Conservation (phyloP, 2,329 filamentous ascomycete species). For the Colletotrichum graminicola region DNA sequence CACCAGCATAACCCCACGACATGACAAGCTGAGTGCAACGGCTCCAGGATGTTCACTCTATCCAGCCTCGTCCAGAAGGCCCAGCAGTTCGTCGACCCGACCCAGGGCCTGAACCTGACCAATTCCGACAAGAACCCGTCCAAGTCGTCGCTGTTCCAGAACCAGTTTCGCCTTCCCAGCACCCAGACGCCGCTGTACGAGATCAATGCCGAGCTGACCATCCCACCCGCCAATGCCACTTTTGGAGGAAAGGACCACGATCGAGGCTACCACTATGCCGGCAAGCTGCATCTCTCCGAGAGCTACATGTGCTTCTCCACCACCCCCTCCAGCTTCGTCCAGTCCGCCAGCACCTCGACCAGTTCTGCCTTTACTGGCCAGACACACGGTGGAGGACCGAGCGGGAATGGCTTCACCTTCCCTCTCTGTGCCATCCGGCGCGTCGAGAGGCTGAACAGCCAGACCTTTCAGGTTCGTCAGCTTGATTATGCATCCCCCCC, state of each 20-base stretch:
- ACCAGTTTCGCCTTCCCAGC: constrained; percentile 94
- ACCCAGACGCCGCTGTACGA: constrained; percentile 95
- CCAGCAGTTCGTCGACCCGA: constrained; percentile 93
- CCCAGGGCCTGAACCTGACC: constrained; percentile 79
- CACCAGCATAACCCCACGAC: constrained; percentile 45
- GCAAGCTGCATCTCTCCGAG: constrained; percentile 94
- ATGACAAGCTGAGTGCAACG: constrained; percentile 51
- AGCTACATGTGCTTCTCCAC: constrained; percentile 97
- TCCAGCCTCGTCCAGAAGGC: constrained; percentile 93
- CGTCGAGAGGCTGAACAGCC: constrained; percentile 92
- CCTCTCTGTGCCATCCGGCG: constrained; percentile 91
- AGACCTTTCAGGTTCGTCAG: constrained; percentile 77
- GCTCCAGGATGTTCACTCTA: constrained; percentile 68
- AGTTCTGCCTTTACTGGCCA: constrained; percentile 91
- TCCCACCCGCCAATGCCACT: constrained; percentile 78
- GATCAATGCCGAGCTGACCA: constrained; percentile 94
- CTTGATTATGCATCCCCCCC: constrained; percentile 2
- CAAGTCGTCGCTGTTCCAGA: constrained; percentile 92
- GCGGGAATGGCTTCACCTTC: constrained; percentile 95
- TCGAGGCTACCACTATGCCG: constrained; percentile 88
- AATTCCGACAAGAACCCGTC: constrained; percentile 85
- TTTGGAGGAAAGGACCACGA: constrained; percentile 79
- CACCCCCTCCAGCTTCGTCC: constrained; percentile 87
- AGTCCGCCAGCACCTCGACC: constrained; percentile 81
- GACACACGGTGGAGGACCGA: constrained; percentile 91